Conservation (phyloP, 2,329 filamentous ascomycete species). For the Talaromyces sp. region DNA sequence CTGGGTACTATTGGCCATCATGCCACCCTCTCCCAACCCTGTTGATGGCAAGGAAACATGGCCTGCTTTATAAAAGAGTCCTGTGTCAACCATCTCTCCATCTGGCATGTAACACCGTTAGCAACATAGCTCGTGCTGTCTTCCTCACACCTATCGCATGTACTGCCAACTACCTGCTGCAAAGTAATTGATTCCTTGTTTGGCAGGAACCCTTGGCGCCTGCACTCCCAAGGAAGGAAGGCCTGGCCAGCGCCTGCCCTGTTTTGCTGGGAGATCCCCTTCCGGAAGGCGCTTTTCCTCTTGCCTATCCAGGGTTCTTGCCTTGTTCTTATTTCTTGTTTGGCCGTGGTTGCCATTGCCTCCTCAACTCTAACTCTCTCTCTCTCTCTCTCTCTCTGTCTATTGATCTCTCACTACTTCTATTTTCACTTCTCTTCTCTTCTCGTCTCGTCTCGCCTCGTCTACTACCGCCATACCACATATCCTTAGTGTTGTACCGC, state of each 20-base stretch:
- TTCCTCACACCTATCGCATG: not conserved
- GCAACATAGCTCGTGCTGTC: no score
- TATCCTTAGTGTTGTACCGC: not conserved
- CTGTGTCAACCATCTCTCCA: not conserved
- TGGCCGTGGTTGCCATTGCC: not conserved
- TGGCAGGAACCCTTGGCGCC: not conserved
- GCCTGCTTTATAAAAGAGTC: not conserved
- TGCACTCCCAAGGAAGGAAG: not conserved
- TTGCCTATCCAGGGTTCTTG: not conserved
- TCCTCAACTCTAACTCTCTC: not conserved
- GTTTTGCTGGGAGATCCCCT: constrained; percentile 9
- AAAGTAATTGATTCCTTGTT: not conserved
- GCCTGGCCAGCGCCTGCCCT: constrained; percentile 13
- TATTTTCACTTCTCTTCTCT: not conserved
- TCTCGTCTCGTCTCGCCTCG: not conserved
- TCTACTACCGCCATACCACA: not conserved
- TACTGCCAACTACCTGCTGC: not conserved
- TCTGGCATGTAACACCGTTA: no score
- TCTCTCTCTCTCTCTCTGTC: no score
- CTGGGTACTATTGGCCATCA: not conserved
- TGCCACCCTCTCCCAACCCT: not conserved
- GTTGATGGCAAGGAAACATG: not conserved
- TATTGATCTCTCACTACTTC: no score
- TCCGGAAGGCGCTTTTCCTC: constrained; percentile 2
- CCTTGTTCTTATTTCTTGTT: not conserved